These are phyloP conservation scores for Pinus albicaulis DNA, from an alignment of 75 land plant genomes.

Conservation along the genomic window DNA sequence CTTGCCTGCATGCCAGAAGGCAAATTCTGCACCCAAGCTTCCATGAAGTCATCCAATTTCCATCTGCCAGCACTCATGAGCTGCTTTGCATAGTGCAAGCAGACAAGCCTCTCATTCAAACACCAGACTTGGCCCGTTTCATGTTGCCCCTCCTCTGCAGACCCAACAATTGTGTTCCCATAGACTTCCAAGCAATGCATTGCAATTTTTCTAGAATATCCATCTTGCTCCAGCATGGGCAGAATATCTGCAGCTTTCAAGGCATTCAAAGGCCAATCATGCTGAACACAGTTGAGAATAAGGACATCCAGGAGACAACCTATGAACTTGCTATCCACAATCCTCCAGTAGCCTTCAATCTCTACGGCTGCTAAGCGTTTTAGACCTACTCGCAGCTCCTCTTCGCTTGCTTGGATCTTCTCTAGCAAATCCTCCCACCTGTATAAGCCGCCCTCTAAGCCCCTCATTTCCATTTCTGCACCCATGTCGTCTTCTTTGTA, in stretches of 20 bases:
- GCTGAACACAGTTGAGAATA: conserved; percentile 52
- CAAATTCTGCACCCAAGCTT: conserved; percentile 57
- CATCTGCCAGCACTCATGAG: conserved; percentile 55
- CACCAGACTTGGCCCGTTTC: conserved; percentile 35
- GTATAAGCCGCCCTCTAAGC: conserved; percentile 48
- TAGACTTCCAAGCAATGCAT: conserved; percentile 60
- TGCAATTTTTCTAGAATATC: conserved; percentile 43
- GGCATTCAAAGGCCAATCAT: conserved; percentile 68
- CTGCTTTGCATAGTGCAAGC: conserved; percentile 74
- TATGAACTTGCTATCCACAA: conserved; percentile 71
- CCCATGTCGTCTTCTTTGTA: conserved; percentile 42
- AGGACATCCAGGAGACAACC: conserved; percentile 56
- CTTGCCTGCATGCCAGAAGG: conserved; percentile 62
- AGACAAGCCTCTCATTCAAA: conserved; percentile 69
- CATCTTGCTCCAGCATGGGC: conserved; percentile 55
- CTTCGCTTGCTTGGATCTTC: conserved; percentile 79
- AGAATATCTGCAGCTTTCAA: conserved; percentile 55
- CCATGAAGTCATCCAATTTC: conserved; percentile 76
- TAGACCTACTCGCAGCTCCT: conserved; percentile 65
- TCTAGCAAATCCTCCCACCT: conserved; percentile 69
- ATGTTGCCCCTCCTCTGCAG: not conserved
- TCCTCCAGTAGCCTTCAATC: conserved; percentile 79
- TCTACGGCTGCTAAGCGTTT: conserved; percentile 71
- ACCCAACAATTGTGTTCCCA: conserved; percentile 30
- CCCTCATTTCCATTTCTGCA: conserved; percentile 17